Evolutionary conservation across 305 asterid genomes (phyloP), one percentile per base, ranked within the genome.

Genomic region (Solanum hybrid): DNA sequence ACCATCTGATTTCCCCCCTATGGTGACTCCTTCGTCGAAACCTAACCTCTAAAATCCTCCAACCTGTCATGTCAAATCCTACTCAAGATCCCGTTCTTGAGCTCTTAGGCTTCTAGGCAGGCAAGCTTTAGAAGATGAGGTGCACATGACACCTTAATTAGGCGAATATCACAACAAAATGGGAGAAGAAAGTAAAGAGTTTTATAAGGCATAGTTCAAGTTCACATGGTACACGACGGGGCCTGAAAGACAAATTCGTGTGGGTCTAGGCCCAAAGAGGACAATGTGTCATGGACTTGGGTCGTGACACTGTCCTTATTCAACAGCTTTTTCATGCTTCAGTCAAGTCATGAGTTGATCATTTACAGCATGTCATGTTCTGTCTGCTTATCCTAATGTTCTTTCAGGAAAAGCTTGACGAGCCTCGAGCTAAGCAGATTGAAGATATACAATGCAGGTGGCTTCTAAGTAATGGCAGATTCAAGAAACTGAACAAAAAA

Each of bases 11-110:
- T 93, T 86, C 70, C 94, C 73, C 11, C 89, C 10, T 94, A 93
- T 94, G 96, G 97, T 92, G 94, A 9, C 93, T 95, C 90, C 95
- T 95, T 91, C 93, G 57, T 6, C 27, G 89, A 24, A 85, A 89
- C 83, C 89, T 89, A 10, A 76, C 61, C 41, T 83, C 91, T 51
- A 39, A 89, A 45, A 86, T 89, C 29, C 65, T 89, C 79, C 89
- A 29, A 88, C 79, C 4, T 89, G 86, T 22, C 89, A 77, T 15
- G 26, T 85, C 85, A 85, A 85, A 14, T 85, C 70, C 10, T 89
- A 70, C 65, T 84, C 89, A 7, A 41, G 36, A 2, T 86, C 91
- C 85, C 89, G 2, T 22, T 79, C 85, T 79, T 79, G 57, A 45
- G 61, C 14, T 2, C 87, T 89, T 61, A 82, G 79, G 72, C 72